Evolutionary conservation across 768 basidiomycete species (phyloP).

Genomic region (Termitomyces sp.): DNA sequence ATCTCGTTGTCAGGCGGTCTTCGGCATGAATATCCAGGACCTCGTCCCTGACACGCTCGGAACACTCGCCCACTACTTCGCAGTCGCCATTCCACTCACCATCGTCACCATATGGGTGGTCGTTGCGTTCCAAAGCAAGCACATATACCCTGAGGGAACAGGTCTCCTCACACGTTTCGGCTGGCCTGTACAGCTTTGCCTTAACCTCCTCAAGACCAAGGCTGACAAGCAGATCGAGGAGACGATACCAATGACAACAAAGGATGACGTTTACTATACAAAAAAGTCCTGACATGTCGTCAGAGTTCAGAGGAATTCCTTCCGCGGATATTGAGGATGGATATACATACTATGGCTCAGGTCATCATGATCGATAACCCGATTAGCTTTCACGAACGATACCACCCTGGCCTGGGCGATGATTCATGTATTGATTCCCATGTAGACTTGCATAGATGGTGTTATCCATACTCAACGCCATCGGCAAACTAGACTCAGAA

Average conservation of each 20-base stretch:
- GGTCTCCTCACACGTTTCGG: conserved; percentile 28
- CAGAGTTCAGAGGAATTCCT: background rate
- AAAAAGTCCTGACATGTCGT: too few relatives aligned
- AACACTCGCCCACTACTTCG: conserved; percentile 40
- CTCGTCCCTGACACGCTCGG: conserved; percentile 32
- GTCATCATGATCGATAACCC: background rate
- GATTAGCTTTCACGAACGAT: background rate
- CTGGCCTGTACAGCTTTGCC: conserved; percentile 30
- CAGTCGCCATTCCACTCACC: conserved; percentile 43
- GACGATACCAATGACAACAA: conserved; percentile 7
- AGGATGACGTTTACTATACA: background rate
- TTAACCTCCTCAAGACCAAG: conserved; percentile 3
- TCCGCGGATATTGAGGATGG: background rate
- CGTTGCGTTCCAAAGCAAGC: conserved; percentile 47
- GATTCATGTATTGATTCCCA: background rate
- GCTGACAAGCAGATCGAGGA: background rate
- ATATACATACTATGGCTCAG: too few relatives aligned
- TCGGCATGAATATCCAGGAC: conserved; percentile 57
- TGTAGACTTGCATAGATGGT: too few relatives aligned
- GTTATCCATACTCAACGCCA: too few relatives aligned
- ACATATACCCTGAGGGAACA: conserved; percentile 26
- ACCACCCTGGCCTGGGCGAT: background rate
- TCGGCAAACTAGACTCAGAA: too few relatives aligned
- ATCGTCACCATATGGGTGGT: conserved; percentile 50
- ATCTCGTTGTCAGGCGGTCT: conserved; percentile 38